Conservation (phyloP, 805 yeast genomes). For the Sugiyamaella americana region DNA sequence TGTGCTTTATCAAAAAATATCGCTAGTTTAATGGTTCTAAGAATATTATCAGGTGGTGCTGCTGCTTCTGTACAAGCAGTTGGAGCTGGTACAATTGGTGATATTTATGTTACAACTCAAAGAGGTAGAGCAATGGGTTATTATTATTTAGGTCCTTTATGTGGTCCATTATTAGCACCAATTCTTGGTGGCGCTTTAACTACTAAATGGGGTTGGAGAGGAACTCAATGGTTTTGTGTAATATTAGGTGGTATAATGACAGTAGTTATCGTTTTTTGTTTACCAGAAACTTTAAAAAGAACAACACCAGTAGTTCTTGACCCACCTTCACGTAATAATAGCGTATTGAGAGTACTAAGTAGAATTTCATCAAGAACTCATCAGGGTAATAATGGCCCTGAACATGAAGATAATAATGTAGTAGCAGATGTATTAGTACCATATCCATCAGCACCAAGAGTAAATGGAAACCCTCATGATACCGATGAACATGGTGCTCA, state of each 20-base stretch:
- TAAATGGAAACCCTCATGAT: no score
- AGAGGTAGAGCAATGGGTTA: constrained; percentile 78
- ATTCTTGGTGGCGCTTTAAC: constrained; percentile 73
- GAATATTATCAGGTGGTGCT: constrained; percentile 71
- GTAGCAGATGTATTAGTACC: constrained; percentile 6
- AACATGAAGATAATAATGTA: constrained; percentile 1
- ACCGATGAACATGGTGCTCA: not conserved
- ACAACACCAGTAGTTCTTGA: not conserved
- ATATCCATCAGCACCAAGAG: not conserved
- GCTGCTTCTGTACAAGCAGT: constrained; percentile 84
- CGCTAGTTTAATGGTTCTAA: constrained; percentile 55
- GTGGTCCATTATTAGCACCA: constrained; percentile 77
- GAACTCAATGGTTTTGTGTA: constrained; percentile 80
- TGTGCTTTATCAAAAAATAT: constrained; percentile 61
- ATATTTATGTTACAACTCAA: constrained; percentile 56
- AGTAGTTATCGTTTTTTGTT: constrained; percentile 43
- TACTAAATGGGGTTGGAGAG: constrained; percentile 75
- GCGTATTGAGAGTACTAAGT: constrained; percentile 37
- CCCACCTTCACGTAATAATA: not conserved
- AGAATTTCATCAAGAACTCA: not conserved
- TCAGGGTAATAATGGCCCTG: not conserved
- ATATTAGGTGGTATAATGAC: constrained; percentile 54
- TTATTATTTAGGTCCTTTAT: constrained; percentile 72
- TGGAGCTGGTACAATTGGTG: constrained; percentile 85
- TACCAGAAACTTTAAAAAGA: constrained; percentile 75